phyloP scores from a whole-genome alignment of 148 eudicot genomes.

The Vaccinium macrocarpon region DNA sequence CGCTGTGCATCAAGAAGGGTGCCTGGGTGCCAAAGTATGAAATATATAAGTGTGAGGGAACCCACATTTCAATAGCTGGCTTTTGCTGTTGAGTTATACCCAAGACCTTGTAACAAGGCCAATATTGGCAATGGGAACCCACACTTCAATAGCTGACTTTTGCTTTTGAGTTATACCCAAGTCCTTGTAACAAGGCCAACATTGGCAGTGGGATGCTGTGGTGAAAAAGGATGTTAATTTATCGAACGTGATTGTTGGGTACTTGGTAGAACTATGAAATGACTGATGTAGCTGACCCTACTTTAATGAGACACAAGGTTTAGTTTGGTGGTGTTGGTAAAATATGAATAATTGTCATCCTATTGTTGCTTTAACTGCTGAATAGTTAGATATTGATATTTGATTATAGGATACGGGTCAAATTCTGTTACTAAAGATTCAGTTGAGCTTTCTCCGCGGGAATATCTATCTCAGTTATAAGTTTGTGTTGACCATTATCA shows the following conservation, averaged over 20 bases:
- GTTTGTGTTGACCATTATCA: conserved; percentile 2
- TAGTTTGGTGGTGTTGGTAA: not conserved
- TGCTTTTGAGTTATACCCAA: too few relatives aligned
- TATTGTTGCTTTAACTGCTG: not conserved
- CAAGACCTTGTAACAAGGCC: too few relatives aligned
- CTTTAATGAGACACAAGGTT: not conserved
- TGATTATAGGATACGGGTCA: not conserved
- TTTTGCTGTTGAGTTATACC: too few relatives aligned
- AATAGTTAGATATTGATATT: not conserved
- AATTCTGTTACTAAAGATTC: not conserved
- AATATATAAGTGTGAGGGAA: too few relatives aligned
- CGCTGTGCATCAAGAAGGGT: too few relatives aligned
- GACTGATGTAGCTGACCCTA: not conserved
- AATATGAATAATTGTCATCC: not conserved
- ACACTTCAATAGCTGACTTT: too few relatives aligned
- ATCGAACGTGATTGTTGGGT: not conserved
- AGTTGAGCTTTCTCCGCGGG: not conserved
- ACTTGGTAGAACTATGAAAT: not conserved
- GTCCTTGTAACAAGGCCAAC: not conserved
- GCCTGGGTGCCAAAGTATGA: too few relatives aligned
- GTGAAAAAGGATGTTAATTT: not conserved
- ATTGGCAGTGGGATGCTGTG: not conserved
- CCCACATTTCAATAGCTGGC: too few relatives aligned
- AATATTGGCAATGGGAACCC: too few relatives aligned
- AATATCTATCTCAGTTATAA: not conserved